Evolutionary conservation across 2,329 filamentous ascomycete species (phyloP), one percentile per base, ranked within the genome.

Genomic region (Sporothrix globosa): DNA sequence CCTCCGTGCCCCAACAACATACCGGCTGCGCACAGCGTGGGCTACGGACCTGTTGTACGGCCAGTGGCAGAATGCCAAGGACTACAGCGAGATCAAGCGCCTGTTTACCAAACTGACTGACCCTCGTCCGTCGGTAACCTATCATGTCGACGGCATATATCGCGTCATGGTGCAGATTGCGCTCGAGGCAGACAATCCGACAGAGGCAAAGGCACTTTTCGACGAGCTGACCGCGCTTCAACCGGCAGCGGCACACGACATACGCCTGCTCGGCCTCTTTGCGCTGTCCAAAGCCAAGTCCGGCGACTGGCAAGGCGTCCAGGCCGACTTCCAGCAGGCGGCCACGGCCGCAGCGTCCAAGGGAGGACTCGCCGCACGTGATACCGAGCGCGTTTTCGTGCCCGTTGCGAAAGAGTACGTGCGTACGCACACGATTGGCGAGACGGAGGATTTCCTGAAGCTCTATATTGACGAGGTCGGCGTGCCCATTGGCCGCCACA

Each of bases 371-470:
- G 7, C 19, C 9, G 17, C 73, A 70, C 72, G 73, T 6, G 79
- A 80, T 41, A 76, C 77, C 21, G 73, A 76, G 56, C 71, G 66
- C 13, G 77, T 77, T 4, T 82, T 84, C 68, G 76, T 80, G 13
- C 76, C 78, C 11, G 74, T 84, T 24, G 75, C 82, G 34, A 79
- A 83, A 71, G 72, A 78, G n/a, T 83, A 79, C 73, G 74, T 77
- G 17, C 74, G 77, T n/a, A 75, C 69, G 10, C 82, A 84, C 71
- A 78, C 80, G 3, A 78, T 79, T 50, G 74, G 75, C 21, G 81
- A 84, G 72, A 79, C 79, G 5, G 81, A 81, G 71, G 76, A 76
- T 5, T 83, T 84, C 52, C 72, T 83, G 48, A 97, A 77, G 65
- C 72, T 71, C n/a, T 84, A 80, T 67, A 75, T 78, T 4, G 74